phyloP scores from a whole-genome alignment of 1,284 basidiomycete genomes.

The Rhodotorula sp. region DNA sequence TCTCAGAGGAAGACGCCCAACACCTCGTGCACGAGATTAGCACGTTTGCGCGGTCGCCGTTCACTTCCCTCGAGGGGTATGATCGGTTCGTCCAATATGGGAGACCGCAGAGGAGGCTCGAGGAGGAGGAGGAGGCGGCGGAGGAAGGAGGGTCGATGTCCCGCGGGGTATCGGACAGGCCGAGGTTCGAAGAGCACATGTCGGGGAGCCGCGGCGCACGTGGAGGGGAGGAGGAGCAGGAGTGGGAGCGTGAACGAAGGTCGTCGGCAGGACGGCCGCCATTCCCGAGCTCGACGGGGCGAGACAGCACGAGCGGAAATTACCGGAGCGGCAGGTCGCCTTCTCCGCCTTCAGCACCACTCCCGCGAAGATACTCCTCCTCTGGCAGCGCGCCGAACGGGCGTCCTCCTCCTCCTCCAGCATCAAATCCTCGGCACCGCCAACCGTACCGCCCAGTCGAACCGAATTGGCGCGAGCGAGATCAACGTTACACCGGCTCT shows the following conservation, averaged over 20 bases:
- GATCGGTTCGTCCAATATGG: constrained; percentile 41
- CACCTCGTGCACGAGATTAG: constrained; percentile 46
- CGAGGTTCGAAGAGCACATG: constrained; percentile 20
- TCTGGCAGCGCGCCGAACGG: too few relatives aligned
- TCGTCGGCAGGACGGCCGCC: background rate
- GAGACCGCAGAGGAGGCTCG: constrained; percentile 17
- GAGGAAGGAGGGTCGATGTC: background rate
- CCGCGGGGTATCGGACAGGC: background rate
- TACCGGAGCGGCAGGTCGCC: background rate
- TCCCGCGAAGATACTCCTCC: background rate
- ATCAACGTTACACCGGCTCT: constrained; percentile 15
- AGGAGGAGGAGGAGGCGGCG: background rate
- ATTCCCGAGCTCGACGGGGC: background rate
- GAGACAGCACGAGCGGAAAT: background rate
- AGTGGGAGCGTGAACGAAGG: background rate
- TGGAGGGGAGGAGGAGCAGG: constrained; percentile 15
- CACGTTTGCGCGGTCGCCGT: constrained; percentile 43
- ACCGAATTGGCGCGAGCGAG: constrained; percentile 30
- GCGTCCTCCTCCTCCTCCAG: too few relatives aligned
- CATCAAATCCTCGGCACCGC: background rate
- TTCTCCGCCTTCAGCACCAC: background rate
- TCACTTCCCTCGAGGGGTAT: constrained; percentile 33
- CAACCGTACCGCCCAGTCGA: constrained; percentile 3
- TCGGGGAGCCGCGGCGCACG: too few relatives aligned
- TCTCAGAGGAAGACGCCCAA: constrained; percentile 40